Evolutionary conservation across 2,329 filamentous ascomycete genomes (phyloP), one percentile per base, ranked within the genome.

Genomic region (Diplodia sapinea): DNA sequence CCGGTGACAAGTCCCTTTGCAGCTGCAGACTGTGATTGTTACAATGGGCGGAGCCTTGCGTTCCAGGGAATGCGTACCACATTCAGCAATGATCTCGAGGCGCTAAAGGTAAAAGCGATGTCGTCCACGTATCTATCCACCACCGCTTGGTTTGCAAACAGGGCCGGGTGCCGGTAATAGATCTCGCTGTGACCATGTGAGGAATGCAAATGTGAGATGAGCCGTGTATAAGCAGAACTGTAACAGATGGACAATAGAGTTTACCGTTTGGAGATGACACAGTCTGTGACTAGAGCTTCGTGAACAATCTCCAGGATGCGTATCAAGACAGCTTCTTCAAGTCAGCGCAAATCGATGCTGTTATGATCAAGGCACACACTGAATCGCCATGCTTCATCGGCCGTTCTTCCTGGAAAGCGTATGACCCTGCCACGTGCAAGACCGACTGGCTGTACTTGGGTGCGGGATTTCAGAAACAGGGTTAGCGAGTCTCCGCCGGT

Each of bases 121-220:
- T 91, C 89, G 72, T 95, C 91, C 0, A 95, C 86, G 55, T 92
- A 87, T 36, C 84, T 83, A 74, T 95, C 89, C 0, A 95, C 91
- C 15, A 87, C 82, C 17, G 78, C 75, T 75, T 95, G 92, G 61
- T 83, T 88, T 23, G 84, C 83, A 73, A 95, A 96, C 0, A 96
- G 80, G 11, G 88, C 84, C 4, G 89, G 87, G 71, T 93, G 85
- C 72, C 91, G 88, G 74, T 96, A 96, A 76, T 89, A 96, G 4
- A 96, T 88, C 73, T 92, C 91, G 69, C 92, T 94, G 69, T n/a
- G 4, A 33, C 65, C 13, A 13, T 12, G 4, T 23, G 40, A 52
- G 54, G 11, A 38, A 63, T 7, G 13, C 17, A 49, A 20, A 43
- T 47, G 43, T 47, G 17, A 20, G 43, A 47, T n/a, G 17, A n/a